Conservation (phyloP, 495 filamentous ascomycete genomes). For the Neurospora sp. region DNA sequence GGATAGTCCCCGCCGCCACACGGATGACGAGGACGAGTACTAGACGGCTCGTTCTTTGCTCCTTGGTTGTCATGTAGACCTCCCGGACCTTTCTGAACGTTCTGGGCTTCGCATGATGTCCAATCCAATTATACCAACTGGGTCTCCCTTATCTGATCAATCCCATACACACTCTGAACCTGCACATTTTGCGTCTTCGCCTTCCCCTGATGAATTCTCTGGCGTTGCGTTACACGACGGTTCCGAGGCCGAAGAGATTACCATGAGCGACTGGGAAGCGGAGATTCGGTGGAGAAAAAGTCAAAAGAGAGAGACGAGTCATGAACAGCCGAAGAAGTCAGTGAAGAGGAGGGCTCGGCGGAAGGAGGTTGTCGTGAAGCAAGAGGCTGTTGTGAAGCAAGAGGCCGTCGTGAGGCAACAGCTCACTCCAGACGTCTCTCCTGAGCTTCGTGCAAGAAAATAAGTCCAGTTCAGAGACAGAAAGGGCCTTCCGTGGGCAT, state of each 20-base stretch:
- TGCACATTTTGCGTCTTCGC: neutral
- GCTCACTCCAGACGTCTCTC: neutral
- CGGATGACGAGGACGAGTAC: constrained; percentile 20
- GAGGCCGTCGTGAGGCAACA: neutral
- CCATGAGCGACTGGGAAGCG: neutral
- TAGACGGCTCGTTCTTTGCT: neutral
- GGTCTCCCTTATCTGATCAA: neutral
- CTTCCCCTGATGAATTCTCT: neutral
- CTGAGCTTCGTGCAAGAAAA: neutral
- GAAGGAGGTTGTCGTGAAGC: neutral
- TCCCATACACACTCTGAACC: neutral
- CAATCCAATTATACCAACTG: neutral
- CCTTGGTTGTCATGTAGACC: neutral
- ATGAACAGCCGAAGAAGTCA: neutral
- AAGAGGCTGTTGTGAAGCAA: neutral
- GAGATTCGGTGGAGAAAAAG: neutral
- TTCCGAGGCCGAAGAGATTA: neutral
- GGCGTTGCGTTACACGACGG: neutral
- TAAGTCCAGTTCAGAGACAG: neutral
- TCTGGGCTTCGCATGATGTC: neutral
- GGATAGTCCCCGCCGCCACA: neutral
- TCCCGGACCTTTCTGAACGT: neutral
- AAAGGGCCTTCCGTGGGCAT: neutral
- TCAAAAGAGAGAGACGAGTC: neutral
- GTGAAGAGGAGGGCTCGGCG: neutral